Base-by-base conservation (phyloP, 1,139 yeast genomes). In the Pichia sp. region DNA sequence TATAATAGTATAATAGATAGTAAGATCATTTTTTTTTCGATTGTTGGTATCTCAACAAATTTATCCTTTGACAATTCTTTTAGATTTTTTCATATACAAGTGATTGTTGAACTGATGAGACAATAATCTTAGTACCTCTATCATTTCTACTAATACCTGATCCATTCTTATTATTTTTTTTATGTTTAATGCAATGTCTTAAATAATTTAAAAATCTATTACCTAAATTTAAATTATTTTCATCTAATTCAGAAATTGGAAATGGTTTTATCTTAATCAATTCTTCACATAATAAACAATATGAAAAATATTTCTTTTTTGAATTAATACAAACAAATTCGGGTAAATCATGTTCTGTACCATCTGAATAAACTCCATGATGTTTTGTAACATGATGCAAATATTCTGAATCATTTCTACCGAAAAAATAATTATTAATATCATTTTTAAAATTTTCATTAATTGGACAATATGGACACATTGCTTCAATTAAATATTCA, bases 351-450 rank as follows among this genome's bases (percentile, higher is more conserved):
- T 55, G 55, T 37, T 53, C 57, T 35, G 42, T 39, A 3, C 64
- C 64, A 36, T 57, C 54, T 3, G 63, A 57, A 44, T 53, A 59
- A 6, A 59, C 57, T 3, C 63, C 63, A 44, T 60, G 64, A 23
- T 52, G 54, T 37, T 58, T 58, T 2, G 62, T 59, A 31, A 60
- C 54, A 47, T 60, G 64, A 35, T 60, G 64, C 20, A 60, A 45
- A 43, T 60, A 60, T 30, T 54, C 57, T 3, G 63, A 58, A 22
- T 57, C 53, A 45, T 54, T 58, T 47, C 60, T 47, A 24, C 55
- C 56, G 29, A 51, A 53, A 37, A 60, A 60, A 4, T 48, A 39
- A 28, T 45, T 48, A 31, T 52, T 22, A 5, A 32, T 10, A 32
- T 32, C 23, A 11, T 22, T 32, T 22, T 25, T 8, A 22, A 5